These are phyloP conservation scores for Chenopodium quinoa DNA, from an alignment of 148 eudicot species.

Conservation along the genomic window DNA sequence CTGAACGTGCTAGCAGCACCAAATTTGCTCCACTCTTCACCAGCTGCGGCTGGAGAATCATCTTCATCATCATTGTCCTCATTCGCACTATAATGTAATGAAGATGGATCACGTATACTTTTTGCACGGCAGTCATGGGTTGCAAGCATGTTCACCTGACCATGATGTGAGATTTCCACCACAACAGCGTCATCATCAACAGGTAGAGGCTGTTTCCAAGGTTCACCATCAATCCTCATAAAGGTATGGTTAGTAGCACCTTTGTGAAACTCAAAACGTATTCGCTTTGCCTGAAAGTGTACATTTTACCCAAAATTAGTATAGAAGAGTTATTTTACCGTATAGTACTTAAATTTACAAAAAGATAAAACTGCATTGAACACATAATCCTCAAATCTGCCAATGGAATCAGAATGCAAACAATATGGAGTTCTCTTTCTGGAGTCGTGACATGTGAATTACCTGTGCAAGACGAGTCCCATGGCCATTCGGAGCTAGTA, in stretches of 20 bases:
- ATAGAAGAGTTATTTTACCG: background rate
- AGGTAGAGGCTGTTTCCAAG: slow-evolving; percentile 94
- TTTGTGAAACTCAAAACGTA: slow-evolving; percentile 79
- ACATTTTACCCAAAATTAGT: background rate
- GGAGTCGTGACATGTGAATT: background rate
- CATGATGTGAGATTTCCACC: slow-evolving; percentile 74
- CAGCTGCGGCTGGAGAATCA: slow-evolving; percentile 42
- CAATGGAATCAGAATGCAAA: background rate
- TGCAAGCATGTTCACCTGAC: slow-evolving; percentile 95
- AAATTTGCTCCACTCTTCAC: slow-evolving; percentile 75
- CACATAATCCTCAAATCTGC: background rate
- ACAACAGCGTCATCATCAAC: slow-evolving; percentile 72
- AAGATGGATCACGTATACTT: slow-evolving; percentile 51
- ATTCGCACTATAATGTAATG: slow-evolving; percentile 21
- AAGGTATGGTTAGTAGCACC: slow-evolving; percentile 66
- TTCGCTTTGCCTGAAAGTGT: slow-evolving; percentile 47
- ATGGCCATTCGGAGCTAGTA: slow-evolving; percentile 84
- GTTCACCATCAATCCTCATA: slow-evolving; percentile 98
- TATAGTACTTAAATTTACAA: background rate
- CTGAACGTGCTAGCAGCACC: slow-evolving; percentile 90
- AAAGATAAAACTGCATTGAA: background rate
- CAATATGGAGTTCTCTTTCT: background rate
- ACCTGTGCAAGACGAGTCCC: slow-evolving; percentile 99
- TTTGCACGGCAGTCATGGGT: slow-evolving; percentile 45
- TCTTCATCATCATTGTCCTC: slow-evolving; percentile 39